Conservation (phyloP, 2,329 filamentous ascomycete species). For the Phyllosticta citriasiana region DNA sequence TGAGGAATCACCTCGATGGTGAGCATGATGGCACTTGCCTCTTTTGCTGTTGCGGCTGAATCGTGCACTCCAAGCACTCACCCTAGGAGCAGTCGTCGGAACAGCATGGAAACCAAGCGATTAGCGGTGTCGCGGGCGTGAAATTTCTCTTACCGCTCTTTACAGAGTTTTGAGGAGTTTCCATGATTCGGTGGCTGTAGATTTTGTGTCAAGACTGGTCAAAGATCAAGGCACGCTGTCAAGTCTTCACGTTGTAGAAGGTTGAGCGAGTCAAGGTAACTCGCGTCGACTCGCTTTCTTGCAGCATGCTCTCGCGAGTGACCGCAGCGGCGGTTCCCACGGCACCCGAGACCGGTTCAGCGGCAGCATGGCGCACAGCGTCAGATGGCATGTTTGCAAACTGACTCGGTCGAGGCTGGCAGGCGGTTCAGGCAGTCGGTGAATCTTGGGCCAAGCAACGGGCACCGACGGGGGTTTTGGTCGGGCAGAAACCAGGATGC, state of each 20-base stretch:
- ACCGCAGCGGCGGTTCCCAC: background rate
- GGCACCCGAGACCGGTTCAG: background rate
- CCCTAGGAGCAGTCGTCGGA: too few species aligned
- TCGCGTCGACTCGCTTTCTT: background rate
- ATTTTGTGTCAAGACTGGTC: background rate
- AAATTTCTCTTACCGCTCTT: too few species aligned
- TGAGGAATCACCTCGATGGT: too few species aligned
- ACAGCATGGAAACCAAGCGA: too few species aligned
- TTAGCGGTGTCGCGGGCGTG: too few species aligned
- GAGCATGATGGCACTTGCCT: too few species aligned
- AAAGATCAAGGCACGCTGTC: background rate
- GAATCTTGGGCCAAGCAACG: background rate
- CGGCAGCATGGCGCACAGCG: background rate
- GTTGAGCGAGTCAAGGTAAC: background rate
- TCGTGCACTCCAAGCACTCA: too few species aligned
- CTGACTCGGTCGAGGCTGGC: background rate
- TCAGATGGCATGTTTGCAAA: background rate
- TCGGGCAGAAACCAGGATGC: background rate
- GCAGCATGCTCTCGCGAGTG: background rate
- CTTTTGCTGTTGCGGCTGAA: too few species aligned
- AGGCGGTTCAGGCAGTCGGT: background rate
- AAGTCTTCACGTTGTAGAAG: background rate
- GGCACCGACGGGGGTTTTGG: background rate
- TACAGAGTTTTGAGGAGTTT: too few species aligned
- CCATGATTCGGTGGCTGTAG: too few species aligned